phyloP scores from a whole-genome alignment of 192 early-diverging fungal species.

The Backusella morwellensis region DNA sequence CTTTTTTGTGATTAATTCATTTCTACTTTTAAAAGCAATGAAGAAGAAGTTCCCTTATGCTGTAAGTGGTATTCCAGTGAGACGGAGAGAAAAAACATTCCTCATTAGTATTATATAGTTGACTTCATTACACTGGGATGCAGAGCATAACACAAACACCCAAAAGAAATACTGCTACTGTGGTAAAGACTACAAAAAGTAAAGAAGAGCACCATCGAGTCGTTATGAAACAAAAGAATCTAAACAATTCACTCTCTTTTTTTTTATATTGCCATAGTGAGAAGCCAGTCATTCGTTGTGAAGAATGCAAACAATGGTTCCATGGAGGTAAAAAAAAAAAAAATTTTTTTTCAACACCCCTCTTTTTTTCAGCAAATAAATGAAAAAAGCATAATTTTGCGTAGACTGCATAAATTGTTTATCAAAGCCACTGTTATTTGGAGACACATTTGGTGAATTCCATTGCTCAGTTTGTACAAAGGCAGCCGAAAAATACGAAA shows the following conservation, averaged over 20 bases:
- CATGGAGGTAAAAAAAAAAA: conserved; percentile 58
- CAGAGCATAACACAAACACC: conserved; percentile 52
- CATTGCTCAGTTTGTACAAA: conserved; percentile 71
- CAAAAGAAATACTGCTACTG: conserved; percentile 83
- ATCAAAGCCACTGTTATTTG: conserved; percentile 57
- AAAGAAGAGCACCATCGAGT: conserved; percentile 6
- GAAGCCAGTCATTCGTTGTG: conserved; percentile 69
- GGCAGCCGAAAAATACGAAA: conserved; percentile 61
- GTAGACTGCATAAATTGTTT: conserved; percentile 64
- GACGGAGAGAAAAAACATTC: too few species aligned
- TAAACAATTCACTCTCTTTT: background rate
- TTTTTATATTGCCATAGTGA: conserved; percentile 33
- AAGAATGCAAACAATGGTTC: conserved; percentile 66
- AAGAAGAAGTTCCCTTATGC: conserved; percentile 13
- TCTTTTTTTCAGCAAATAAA: background rate
- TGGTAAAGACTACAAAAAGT: conserved; percentile 58
- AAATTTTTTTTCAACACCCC: background rate
- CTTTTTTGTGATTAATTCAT: background rate
- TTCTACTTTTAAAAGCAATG: background rate
- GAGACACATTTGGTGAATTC: conserved; percentile 77
- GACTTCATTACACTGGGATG: conserved; percentile 44
- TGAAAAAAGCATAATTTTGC: background rate
- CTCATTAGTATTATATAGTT: conserved; percentile 3
- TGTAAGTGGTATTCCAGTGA: background rate
- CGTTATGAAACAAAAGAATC: background rate